phyloP scores from a whole-genome alignment of 768 basidiomycete species.

The Auriculariales sp. region DNA sequence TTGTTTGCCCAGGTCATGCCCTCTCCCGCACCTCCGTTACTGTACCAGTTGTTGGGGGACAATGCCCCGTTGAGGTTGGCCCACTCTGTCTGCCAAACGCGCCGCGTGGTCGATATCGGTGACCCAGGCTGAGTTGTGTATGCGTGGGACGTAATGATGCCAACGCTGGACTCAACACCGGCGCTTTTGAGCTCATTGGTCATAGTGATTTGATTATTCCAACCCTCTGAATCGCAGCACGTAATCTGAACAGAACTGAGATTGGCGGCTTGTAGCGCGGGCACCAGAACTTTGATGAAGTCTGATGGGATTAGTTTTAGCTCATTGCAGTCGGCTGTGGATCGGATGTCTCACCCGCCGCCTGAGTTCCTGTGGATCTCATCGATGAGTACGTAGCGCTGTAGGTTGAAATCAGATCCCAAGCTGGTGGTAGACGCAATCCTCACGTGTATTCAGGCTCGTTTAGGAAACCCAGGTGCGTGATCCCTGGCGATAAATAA shows the following conservation, averaged over 20 bases:
- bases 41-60: slow-evolving; percentile 1
- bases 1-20: slow-evolving; percentile 1
- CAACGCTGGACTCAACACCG: slow-evolving; percentile 1
- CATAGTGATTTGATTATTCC: slow-evolving; percentile 3
- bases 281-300: slow-evolving; percentile 4
- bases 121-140: slow-evolving; percentile 2
- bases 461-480: slow-evolving; percentile 5
- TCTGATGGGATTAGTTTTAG: too few relatives aligned
- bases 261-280: slow-evolving; percentile 1
- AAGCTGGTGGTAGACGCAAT: background rate
- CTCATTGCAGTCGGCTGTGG: too few relatives aligned
- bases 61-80: slow-evolving; percentile 4
- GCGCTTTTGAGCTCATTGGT: slow-evolving; percentile 1
- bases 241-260: slow-evolving; percentile 3
- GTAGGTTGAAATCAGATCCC: too few relatives aligned
- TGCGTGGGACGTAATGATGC: slow-evolving; percentile 5
- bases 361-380: slow-evolving; percentile 2
- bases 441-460: slow-evolving; percentile 6
- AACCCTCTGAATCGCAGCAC: slow-evolving; percentile 6
- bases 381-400: slow-evolving; percentile 5
- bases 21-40: background rate
- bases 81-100: slow-evolving; percentile 6
- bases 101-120: slow-evolving; percentile 3
- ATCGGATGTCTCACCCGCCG: too few relatives aligned
- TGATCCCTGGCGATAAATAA: too few relatives aligned